phyloP scores from a whole-genome alignment of 371 early-diverging fungal species.

The Rhizopus sp. region DNA sequence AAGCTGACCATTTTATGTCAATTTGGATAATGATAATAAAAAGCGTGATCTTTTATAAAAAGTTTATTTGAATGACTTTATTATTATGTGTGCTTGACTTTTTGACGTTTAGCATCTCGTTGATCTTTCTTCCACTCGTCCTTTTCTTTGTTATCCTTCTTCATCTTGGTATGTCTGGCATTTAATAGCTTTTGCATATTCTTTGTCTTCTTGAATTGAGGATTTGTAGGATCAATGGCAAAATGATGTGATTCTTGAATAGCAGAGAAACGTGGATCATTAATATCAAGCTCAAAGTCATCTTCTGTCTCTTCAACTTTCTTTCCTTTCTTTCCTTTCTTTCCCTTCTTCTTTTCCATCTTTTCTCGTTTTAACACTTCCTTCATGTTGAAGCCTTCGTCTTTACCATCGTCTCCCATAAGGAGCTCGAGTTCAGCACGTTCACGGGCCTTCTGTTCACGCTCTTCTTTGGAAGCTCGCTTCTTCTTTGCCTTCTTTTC shows the following conservation, averaged over 20 bases:
- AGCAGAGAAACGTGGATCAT: conserved; percentile 87
- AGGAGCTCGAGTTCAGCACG: conserved; percentile 87
- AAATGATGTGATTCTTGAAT: conserved; percentile 84
- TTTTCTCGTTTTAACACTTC: conserved; percentile 90
- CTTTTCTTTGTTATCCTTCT: conserved; percentile 15
- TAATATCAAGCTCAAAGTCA: conserved; percentile 82
- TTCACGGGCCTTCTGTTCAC: conserved; percentile 57
- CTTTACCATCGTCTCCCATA: conserved; percentile 67
- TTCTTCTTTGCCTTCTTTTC: conserved; percentile 53
- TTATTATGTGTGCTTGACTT: too few relatives aligned
- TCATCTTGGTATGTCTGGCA: conserved; percentile 67
- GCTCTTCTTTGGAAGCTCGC: conserved; percentile 63
- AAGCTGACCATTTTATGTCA: conserved; percentile 6
- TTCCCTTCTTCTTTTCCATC: conserved; percentile 77
- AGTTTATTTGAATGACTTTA: too few relatives aligned
- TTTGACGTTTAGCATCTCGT: too few relatives aligned
- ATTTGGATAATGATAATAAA: not conserved
- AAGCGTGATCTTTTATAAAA: too few relatives aligned
- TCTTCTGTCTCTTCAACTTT: conserved; percentile 57
- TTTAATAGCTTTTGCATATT: conserved; percentile 80
- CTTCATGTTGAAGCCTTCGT: conserved; percentile 80
- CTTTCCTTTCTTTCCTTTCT: conserved; percentile 57
- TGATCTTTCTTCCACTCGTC: conserved; percentile 43
- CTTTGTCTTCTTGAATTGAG: conserved; percentile 93
- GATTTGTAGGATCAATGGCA: conserved; percentile 95